Evolutionary conservation across 2,329 filamentous ascomycete species (phyloP).

Genomic region (Verticillium tricorpus): DNA sequence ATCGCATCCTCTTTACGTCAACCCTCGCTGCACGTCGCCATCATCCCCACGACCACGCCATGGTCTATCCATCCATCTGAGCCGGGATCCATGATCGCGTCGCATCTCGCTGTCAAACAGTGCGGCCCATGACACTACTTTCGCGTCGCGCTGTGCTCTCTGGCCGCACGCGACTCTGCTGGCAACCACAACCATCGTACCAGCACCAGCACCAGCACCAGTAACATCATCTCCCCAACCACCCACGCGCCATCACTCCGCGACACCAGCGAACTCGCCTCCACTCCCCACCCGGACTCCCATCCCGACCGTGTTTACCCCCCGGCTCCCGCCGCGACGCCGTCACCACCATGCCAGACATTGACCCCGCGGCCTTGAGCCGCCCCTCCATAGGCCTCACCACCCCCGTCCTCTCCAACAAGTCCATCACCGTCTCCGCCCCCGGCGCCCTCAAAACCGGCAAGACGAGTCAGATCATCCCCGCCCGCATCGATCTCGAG

Average conservation of each 20-base stretch:
- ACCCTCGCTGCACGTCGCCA: conserved; percentile 9
- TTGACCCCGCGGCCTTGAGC: conserved; percentile 65
- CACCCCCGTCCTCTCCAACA: conserved; percentile 54
- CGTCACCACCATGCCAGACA: conserved; percentile 54
- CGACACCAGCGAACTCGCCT: conserved; percentile 10
- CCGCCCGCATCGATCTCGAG: conserved; percentile 63
- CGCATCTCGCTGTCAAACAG: conserved; percentile 26
- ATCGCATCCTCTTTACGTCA: not conserved
- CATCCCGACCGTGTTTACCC: not conserved
- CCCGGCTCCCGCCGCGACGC: not conserved
- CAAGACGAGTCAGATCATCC: conserved; percentile 59
- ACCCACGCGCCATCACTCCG: not conserved
- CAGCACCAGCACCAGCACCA: not conserved
- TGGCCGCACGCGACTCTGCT: conserved; percentile 42
- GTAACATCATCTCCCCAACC: not conserved
- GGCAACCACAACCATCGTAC: conserved; percentile 13
- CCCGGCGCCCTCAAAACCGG: conserved; percentile 44
- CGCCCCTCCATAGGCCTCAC: conserved; percentile 53
- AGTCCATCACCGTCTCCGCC: conserved; percentile 51
- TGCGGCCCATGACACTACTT: conserved; percentile 38
- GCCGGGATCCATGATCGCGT: conserved; percentile 36
- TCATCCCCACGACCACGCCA: conserved; percentile 22
- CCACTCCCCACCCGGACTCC: not conserved
- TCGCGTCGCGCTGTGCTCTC: conserved; percentile 39
- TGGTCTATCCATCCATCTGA: conserved; percentile 41